These are phyloP conservation scores for Scenedesmus sp. DNA, from an alignment of 163 green algal species.

Conservation along the genomic window DNA sequence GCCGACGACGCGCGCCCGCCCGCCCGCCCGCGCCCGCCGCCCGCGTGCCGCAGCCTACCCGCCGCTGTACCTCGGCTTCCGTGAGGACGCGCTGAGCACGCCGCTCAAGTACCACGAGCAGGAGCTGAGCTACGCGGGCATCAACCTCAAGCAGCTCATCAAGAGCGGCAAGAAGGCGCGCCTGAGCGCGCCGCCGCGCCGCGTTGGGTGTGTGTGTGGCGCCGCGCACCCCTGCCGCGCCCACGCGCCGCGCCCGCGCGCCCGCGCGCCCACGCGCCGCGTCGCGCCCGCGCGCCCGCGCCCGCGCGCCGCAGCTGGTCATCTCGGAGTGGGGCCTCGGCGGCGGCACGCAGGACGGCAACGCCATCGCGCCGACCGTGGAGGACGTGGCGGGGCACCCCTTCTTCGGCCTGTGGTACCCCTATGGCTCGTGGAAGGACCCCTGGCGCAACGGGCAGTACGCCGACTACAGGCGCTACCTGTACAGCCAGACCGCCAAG, in stretches of 20 bases:
- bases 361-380: conserved; percentile 8
- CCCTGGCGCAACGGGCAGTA: conserved; percentile 39
- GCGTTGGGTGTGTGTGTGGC: background rate
- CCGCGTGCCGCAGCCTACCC: conserved; percentile 47
- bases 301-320: conserved; percentile 31
- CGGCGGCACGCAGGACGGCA: conserved; percentile 36
- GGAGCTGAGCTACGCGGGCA: conserved; percentile 41
- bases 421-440: conserved; percentile 24
- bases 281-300: too few species aligned
- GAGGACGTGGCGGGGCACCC: conserved; percentile 22
- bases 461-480: conserved; percentile 38
- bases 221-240: background rate
- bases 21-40: too few species aligned
- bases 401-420: conserved; percentile 51
- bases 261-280: background rate
- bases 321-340: conserved; percentile 48
- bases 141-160: conserved; percentile 39
- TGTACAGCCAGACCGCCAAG: conserved; percentile 21
- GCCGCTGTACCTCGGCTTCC: conserved; percentile 37
- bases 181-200: too few species aligned
- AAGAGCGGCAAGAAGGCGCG: conserved; percentile 41
- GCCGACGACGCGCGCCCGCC: too few species aligned
- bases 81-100: background rate
- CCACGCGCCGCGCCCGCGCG: too few species aligned
- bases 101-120: conserved; percentile 42